phyloP scores from a whole-genome alignment of 306 rosid species.

The Dalbergia oliveri region DNA sequence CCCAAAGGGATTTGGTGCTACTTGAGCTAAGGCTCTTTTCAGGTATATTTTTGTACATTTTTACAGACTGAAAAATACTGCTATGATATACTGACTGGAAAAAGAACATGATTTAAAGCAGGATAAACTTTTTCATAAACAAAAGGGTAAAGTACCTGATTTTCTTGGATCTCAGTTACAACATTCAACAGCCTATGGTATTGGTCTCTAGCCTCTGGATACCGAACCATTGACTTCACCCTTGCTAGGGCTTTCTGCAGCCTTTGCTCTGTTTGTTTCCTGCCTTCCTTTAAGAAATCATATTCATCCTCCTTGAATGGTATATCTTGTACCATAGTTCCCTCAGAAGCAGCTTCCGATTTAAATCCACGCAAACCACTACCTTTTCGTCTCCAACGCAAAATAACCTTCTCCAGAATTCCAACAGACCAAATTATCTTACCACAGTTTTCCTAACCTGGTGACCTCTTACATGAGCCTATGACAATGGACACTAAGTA shows the following conservation, averaged over 20 bases:
- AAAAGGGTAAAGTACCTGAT: slow-evolving; percentile 62
- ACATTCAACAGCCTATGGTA: slow-evolving; percentile 79
- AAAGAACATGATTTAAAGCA: neutral
- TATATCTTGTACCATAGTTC: slow-evolving; percentile 51
- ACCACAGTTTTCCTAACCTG: slow-evolving; percentile 78
- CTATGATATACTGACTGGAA: neutral
- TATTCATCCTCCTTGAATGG: slow-evolving; percentile 66
- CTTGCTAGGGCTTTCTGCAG: slow-evolving; percentile 86
- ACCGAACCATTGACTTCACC: slow-evolving; percentile 91
- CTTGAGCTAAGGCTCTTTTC: neutral
- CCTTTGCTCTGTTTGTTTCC: slow-evolving; percentile 86
- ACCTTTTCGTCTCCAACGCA: slow-evolving; percentile 92
- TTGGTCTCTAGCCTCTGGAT: slow-evolving; percentile 94
- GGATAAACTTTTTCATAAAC: neutral
- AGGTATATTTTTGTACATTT: neutral
- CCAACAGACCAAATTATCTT: slow-evolving; percentile 86
- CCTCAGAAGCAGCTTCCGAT: slow-evolving; percentile 62
- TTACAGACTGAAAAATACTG: neutral
- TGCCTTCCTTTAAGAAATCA: slow-evolving; percentile 78
- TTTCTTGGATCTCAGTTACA: slow-evolving; percentile 68
- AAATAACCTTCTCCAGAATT: slow-evolving; percentile 81
- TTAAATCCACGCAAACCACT: slow-evolving; percentile 89
- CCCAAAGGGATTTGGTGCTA: neutral
- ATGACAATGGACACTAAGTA: slow-evolving; percentile 28
- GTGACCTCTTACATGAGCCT: slow-evolving; percentile 96